A percentile compares a stretch with the other conserved stretches of the same genome.
Conservation (phyloP, 2,329 filamentous ascomycete genomes). For the Diaporthe citriasiana region DNA sequence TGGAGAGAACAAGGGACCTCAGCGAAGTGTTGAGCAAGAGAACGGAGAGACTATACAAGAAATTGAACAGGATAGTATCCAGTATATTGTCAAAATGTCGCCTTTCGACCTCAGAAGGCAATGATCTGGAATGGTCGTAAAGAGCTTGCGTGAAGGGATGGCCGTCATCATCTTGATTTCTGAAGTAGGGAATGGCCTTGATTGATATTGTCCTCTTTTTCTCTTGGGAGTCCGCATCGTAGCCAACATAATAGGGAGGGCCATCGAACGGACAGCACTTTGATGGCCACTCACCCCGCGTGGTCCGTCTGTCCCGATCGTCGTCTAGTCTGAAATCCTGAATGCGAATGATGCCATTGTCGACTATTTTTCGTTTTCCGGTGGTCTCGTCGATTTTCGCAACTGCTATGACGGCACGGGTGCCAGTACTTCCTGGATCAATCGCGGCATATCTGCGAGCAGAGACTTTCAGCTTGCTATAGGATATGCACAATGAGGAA, state of each 20-base stretch:
- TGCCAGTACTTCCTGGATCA: constrained; percentile 22
- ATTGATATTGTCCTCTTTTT: constrained; percentile 10
- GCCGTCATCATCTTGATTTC: background rate
- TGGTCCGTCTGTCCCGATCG: background rate
- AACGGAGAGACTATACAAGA: background rate
- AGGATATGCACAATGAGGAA: background rate
- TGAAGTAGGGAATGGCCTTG: constrained; percentile 26
- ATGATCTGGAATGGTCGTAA: background rate
- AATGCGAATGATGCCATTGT: background rate
- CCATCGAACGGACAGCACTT: constrained; percentile 24
- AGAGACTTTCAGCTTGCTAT: background rate
- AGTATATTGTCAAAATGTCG: background rate
- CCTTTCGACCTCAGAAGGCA: background rate
- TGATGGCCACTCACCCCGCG: constrained; percentile 15
- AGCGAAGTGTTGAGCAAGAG: background rate
- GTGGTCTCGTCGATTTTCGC: background rate
- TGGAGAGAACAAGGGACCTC: background rate
- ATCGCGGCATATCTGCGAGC: background rate
- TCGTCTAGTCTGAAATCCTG: constrained; percentile 15
- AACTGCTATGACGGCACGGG: constrained; percentile 7
- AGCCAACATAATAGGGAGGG: constrained; percentile 15
- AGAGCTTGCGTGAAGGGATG: constrained; percentile 17
- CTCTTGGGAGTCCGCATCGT: constrained; percentile 1
- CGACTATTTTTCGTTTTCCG: background rate
- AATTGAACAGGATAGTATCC: background rate